These are phyloP conservation scores for Coffea canephora DNA, from an alignment of 257 asterid species.

Conservation along the genomic window DNA sequence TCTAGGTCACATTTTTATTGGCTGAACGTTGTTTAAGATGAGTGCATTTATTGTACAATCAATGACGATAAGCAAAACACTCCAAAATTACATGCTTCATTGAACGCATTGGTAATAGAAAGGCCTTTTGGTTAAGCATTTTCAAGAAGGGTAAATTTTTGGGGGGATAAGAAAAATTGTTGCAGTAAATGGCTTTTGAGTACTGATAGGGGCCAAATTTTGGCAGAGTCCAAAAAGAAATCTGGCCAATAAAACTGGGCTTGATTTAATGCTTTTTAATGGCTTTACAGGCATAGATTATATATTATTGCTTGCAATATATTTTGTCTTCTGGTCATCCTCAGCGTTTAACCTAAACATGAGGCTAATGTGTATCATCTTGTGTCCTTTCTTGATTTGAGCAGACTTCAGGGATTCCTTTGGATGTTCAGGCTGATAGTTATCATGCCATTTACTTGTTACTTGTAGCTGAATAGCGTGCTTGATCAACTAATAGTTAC, in stretches of 20 bases:
- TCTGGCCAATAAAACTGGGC: no score
- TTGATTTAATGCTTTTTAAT: neutral
- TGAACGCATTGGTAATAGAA: neutral
- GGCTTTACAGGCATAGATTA: neutral
- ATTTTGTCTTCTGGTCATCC: neutral
- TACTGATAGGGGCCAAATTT: no score
- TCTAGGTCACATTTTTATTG: neutral
- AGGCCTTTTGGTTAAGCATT: neutral
- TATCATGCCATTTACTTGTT: neutral
- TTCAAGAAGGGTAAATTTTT: neutral
- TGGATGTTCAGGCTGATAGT: neutral
- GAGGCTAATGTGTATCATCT: neutral
- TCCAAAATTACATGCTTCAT: no score
- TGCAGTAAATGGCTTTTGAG: no score
- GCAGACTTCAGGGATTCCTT: neutral
- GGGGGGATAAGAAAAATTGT: no score
- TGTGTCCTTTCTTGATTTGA: no score
- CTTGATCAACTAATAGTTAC: no score
- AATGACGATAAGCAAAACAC: neutral
- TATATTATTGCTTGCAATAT: neutral
- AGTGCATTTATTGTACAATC: neutral
- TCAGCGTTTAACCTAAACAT: neutral
- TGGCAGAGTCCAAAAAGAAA: no score
- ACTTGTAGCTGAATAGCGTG: no score
- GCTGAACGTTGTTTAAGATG: neutral